Evolutionary conservation across 768 basidiomycete species (phyloP).

Genomic region (Suillus bovinus): DNA sequence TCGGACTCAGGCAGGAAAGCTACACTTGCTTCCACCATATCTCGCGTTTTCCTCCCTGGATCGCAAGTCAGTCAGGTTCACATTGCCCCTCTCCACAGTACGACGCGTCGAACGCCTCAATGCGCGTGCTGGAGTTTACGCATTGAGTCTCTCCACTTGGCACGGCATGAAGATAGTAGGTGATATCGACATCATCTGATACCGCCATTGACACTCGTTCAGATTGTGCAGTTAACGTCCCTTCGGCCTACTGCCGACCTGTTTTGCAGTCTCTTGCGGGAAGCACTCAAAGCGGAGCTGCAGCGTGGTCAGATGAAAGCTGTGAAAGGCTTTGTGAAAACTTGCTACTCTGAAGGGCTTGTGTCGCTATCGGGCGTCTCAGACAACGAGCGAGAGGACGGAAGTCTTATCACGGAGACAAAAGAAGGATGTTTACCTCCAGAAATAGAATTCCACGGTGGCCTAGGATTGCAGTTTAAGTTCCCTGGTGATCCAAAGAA

Average conservation of each 20-base stretch:
- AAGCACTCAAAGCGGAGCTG: slow-evolving; percentile 86
- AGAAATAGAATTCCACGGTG: slow-evolving; percentile 68
- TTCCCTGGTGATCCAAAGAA: slow-evolving; percentile 94
- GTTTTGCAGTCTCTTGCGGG: slow-evolving; percentile 87
- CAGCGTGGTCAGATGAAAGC: slow-evolving; percentile 92
- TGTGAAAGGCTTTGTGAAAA: slow-evolving; percentile 87
- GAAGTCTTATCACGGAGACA: slow-evolving; percentile 56
- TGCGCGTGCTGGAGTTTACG: slow-evolving; percentile 92
- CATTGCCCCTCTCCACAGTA: slow-evolving; percentile 88
- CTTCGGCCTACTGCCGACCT: slow-evolving; percentile 90
- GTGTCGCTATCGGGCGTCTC: slow-evolving; percentile 57
- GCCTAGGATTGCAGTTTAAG: slow-evolving; percentile 80
- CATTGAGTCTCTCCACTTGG: slow-evolving; percentile 93
- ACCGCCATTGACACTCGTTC: neutral
- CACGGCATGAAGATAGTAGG: slow-evolving; percentile 89
- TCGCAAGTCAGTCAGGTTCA: slow-evolving; percentile 88
- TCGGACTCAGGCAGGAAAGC: slow-evolving; percentile 75
- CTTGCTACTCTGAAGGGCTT: slow-evolving; percentile 93
- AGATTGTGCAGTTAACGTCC: slow-evolving; percentile 93
- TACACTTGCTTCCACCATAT: slow-evolving; percentile 87
- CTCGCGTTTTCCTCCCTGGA: slow-evolving; percentile 90
- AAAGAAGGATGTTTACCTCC: slow-evolving; percentile 46
- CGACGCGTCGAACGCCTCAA: slow-evolving; percentile 93
- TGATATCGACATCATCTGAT: neutral
- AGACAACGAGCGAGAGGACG: slow-evolving; percentile 70